A percentile compares a stretch with the other conserved stretches of the same genome.
Evolutionary conservation across 192 early-diverging fungal species (phyloP).

Genomic region (Linnemannia zychae): DNA sequence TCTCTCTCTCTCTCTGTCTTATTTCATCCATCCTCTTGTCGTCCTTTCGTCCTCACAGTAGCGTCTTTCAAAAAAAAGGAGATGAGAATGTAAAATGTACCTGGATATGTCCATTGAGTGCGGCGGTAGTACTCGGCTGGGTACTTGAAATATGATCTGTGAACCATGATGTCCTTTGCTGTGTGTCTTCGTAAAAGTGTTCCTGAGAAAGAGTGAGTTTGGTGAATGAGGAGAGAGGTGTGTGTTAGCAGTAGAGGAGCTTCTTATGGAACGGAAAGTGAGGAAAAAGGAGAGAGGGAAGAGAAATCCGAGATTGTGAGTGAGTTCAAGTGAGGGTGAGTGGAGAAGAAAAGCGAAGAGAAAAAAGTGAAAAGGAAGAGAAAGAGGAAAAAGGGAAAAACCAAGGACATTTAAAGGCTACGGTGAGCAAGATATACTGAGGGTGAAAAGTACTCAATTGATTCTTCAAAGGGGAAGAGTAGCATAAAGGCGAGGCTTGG

Average conservation of each 20-base stretch:
- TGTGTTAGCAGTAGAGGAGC: neutral
- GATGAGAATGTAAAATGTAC: constrained; percentile 9
- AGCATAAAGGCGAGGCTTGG: neutral
- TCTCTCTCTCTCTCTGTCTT: neutral
- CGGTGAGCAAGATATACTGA: neutral
- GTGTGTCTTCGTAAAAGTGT: neutral
- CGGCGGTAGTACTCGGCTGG: constrained; percentile 44
- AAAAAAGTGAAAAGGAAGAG: neutral
- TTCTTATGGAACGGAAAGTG: neutral
- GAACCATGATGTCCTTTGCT: neutral
- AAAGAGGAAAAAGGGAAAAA: neutral
- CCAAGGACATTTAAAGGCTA: neutral
- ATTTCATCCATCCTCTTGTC: neutral
- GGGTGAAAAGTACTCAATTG: neutral
- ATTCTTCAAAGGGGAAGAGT: neutral
- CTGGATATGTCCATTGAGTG: constrained; percentile 49
- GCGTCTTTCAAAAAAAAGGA: neutral
- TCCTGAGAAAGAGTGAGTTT: neutral
- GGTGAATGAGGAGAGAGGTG: neutral
- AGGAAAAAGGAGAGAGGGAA: neutral
- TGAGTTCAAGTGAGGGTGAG: neutral
- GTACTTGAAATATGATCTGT: constrained; percentile 31
- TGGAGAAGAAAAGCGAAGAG: constrained; percentile 5
- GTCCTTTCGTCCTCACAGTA: no score
- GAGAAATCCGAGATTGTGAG: neutral